phyloP scores from a whole-genome alignment of 164 flowering plant genomes.

The Berberis thunbergii region DNA sequence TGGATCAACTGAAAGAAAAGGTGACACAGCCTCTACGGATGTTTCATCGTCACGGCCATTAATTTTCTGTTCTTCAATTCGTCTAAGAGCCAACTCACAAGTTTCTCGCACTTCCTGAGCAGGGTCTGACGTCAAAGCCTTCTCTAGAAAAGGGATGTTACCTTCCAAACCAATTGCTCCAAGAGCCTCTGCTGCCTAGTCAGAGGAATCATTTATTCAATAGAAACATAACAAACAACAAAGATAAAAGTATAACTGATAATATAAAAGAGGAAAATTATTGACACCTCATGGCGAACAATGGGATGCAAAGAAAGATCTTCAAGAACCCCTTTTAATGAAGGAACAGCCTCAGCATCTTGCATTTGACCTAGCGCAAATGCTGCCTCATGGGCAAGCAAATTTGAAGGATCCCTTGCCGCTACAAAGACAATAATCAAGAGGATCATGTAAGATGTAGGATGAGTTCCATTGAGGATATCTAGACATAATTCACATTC shows the following conservation, averaged over 20 bases:
- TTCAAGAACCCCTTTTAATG: slow-evolving; percentile 52
- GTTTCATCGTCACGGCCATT: slow-evolving; percentile 9
- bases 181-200: slow-evolving; percentile 96
- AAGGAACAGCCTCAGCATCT: slow-evolving; percentile 79
- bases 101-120: slow-evolving; percentile 95
- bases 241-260: background rate
- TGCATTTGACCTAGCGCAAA: slow-evolving; percentile 98
- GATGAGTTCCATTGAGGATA: too few relatives aligned
- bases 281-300: slow-evolving; percentile 80
- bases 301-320: slow-evolving; percentile 86
- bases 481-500: too few relatives aligned
- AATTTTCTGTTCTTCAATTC: slow-evolving; percentile 56
- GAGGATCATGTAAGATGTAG: background rate
- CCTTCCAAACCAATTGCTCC: slow-evolving; percentile 83
- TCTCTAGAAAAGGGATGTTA: slow-evolving; percentile 46
- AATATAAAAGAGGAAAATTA: background rate
- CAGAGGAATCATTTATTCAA: background rate
- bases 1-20: slow-evolving; percentile 91
- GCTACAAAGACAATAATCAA: slow-evolving; percentile 33
- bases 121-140: slow-evolving; percentile 66
- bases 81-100: slow-evolving; percentile 76
- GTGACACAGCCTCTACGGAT: slow-evolving; percentile 35
- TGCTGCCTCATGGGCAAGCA: slow-evolving; percentile 97
- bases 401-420: slow-evolving; percentile 74
- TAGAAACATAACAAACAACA: background rate